Evolutionary conservation across 768 basidiomycete species (phyloP), one percentile per base, ranked within the genome.

Genomic region (Phylloporus rhodoxanthus): DNA sequence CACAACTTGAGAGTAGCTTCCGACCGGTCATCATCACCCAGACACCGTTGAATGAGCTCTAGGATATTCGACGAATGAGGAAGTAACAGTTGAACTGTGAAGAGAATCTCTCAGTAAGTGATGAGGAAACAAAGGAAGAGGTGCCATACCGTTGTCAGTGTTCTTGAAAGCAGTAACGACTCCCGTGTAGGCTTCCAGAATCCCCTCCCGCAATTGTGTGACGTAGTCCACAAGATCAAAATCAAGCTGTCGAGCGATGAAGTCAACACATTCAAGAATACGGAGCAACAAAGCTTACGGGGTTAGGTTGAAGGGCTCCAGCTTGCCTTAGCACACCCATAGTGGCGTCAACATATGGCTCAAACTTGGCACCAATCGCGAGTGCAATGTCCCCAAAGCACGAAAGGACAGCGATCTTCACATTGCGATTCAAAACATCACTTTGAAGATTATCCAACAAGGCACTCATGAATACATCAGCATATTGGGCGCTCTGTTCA

Each of bases 341-440:
- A 8, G 92, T 90, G 5, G 90, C 90, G 50, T 84, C 82, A 43
- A 96, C 74, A 67, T 87, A 99, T 0, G 91, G 92, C 60, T 87
- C 86, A 68, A 97, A 99, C 7, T 75, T 72, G 11, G 81, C 73
- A 2, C 91, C 91, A 54, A 97, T 85, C 1, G 96, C 93, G 9
- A 98, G 76, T 8, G 94, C 95, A 57, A 99, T 87, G 63, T 99
- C 96, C 19, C 95, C 96, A 60, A 99, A 97, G 70, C 91, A 92
- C 11, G 89, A 85, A 52, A 98, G 70, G 60, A 98, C 90, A n/a
- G 88, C 84, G 34, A 97, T 94, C 77, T 99, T 99, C 66, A 97
- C 96, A 56, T 87, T 88, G 41, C 95, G 80, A 62, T 91, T 89
- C 49, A 99, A 75, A 20, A 92, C 82, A 0, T 93, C 85, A 57